Base-by-base conservation (phyloP, 108 stramenopile species). In the Fragilaria crotonensis region DNA sequence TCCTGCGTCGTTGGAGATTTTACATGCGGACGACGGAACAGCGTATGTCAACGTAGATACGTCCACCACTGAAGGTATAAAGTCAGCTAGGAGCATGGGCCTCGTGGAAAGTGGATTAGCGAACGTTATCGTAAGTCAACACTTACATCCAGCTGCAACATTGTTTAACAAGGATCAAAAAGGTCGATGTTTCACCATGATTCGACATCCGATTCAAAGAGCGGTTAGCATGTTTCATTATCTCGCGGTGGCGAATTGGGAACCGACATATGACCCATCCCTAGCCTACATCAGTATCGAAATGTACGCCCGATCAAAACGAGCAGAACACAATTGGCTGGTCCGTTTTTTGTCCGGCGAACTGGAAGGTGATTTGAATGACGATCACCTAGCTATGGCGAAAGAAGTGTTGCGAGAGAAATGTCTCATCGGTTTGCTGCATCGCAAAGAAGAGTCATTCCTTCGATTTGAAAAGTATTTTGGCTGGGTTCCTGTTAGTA, bases 321-420 rank as follows among this genome's bases (percentile, higher is more conserved):
- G 63, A 11, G 64, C 72, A 45, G 69, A 77, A 29, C 57, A 69
- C 31, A 72, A 72, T 54, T 78, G 77, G 77, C 59, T 74, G 62
- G 67, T 61, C 5, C 60, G 71, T 25, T 68, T 74, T 59, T 41
- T 78, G 9, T 46, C 77, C 23, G 67, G 64, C 31, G 73, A 67
- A 21, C 63, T 62, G 17, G 19, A 52, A 1, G 72, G 66, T 19
- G 64, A 63, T 1, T 48, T 78, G 14, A 78, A 67, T 54, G 64
- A 71, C 4, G 57, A 54, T 4, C 71, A 78, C 48, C 47, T 78
- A 20, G 67, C 66, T 5, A 33, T 72, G 18, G 77, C 77, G 9
- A 74, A 74, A 44, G 32, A 54, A 7, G 67, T 74, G 21, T 26
- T 78, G 9, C 46, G 60, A 29, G 32, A 59, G 2, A 78, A 74